Evolutionary conservation across 345 rosid species (phyloP), one percentile per base, ranked within the genome.

Genomic region (Rhizophora apiculata): DNA sequence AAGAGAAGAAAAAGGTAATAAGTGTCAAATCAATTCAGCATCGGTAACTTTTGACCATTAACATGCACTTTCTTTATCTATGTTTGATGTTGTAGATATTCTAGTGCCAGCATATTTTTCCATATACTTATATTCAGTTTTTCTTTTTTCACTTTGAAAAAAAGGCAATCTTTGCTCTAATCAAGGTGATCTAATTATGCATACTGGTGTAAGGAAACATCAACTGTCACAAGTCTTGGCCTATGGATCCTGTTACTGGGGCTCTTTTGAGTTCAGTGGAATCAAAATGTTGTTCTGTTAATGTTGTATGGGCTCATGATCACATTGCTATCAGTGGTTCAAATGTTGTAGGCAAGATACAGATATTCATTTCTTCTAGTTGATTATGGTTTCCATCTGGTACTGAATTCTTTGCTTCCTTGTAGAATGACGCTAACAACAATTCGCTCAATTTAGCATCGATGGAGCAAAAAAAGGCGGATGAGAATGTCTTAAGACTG

Each of bases 361-460:
- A 52, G 18, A 67, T 34, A 34, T 62, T 52, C 2, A 43, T 67
- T 29, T 36, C 9, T 66, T 24, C 29, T 69, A 24, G 31, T 34
- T 30, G 26, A 32, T 60, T 31, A 59, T 70, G 55, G 63, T 76
- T 24, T 29, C 57, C 22, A 30, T 10, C 76, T 57, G 74, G 68
- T 43, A 86, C 73, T 96, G 89, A 64, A 83, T 90, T 85, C 96
- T 91, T 37, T 59, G 63, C 43, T 31, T 31, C 63, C 46, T 61
- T 69, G 69, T 80, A 93, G 98, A 89, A 76, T 68, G 87, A 82
- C 55, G 77, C 29, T 62, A 82, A 72, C 77, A 91, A 74, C 76
- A 73, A 67, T 78, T 88, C 97, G 24, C 92, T 91, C 58, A 82
- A 88, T 52, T 64, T 88, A 77, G 98, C 98, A 72, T 89, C 98